A percentile compares a stretch with the other conserved stretches of the same genome.
phyloP scores from a whole-genome alignment of 371 early-diverging fungal genomes.

The Capillidium heterosporum region DNA sequence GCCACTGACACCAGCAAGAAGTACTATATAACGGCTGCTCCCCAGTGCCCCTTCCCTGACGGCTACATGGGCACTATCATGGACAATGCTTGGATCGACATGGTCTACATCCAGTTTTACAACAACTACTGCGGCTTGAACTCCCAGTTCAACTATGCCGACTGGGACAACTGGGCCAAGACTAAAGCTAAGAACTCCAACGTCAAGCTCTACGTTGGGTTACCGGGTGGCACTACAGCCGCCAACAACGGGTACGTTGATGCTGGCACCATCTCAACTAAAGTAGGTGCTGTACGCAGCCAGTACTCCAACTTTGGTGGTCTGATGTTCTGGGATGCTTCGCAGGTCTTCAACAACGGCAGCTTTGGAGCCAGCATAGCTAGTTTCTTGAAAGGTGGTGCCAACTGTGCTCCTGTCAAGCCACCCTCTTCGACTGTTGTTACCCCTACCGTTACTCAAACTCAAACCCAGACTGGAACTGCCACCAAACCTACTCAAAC shows the following conservation, averaged over 20 bases:
- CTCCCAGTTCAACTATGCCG: slow-evolving; percentile 28
- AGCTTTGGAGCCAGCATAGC: slow-evolving; percentile 9
- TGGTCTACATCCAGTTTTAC: slow-evolving; percentile 52
- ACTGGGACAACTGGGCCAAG: slow-evolving; percentile 36
- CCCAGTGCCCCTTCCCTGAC: slow-evolving; percentile 50
- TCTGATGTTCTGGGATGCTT: slow-evolving; percentile 47
- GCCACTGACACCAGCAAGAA: slow-evolving; percentile 15
- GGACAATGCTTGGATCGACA: slow-evolving; percentile 12
- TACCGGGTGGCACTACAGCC: slow-evolving; percentile 35
- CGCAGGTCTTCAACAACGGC: slow-evolving; percentile 7
- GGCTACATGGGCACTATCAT: slow-evolving; percentile 9
- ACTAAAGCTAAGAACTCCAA: slow-evolving; percentile 28
- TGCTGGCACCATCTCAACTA: slow-evolving; percentile 16
- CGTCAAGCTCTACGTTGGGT: slow-evolving; percentile 32
- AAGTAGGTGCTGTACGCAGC: slow-evolving; percentile 14
- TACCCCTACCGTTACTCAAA: neutral
- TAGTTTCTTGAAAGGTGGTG: neutral
- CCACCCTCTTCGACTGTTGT: neutral
- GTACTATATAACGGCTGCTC: slow-evolving; percentile 49
- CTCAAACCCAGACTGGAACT: neutral
- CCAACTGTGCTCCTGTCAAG: neutral
- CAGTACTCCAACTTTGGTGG: slow-evolving; percentile 33
- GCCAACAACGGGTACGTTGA: slow-evolving; percentile 31
- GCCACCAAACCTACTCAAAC: neutral
- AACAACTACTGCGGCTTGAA: slow-evolving; percentile 36